Evolutionary conservation across 306 rosid genomes (phyloP).

Genomic region (Benincasa hispida): DNA sequence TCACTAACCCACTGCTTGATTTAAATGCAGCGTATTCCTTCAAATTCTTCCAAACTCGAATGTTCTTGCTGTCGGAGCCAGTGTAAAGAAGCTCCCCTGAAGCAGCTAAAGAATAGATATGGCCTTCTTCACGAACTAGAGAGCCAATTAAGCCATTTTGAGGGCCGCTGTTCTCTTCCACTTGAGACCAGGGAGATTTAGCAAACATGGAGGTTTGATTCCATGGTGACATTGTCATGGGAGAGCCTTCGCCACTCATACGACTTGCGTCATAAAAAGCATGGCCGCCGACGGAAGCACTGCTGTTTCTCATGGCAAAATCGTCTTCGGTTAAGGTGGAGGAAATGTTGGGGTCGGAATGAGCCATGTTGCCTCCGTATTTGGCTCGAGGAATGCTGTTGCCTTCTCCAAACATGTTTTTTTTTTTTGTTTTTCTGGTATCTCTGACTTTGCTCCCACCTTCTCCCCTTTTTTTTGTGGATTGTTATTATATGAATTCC

Average conservation of each 20-base stretch:
- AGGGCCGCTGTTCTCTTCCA: slow-evolving; percentile 8
- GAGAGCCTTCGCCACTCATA: slow-evolving; percentile 56
- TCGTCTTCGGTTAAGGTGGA: background rate
- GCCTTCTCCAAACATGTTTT: background rate
- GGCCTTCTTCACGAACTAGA: slow-evolving; percentile 73
- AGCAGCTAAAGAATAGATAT: slow-evolving; percentile 76
- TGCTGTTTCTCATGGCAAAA: slow-evolving; percentile 7
- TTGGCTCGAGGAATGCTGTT: slow-evolving; percentile 11
- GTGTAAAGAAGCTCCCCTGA: slow-evolving; percentile 62
- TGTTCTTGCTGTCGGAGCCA: slow-evolving; percentile 91
- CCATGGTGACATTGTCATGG: slow-evolving; percentile 77
- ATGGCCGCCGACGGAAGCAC: slow-evolving; percentile 2
- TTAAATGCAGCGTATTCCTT: slow-evolving; percentile 69
- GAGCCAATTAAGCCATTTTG: slow-evolving; percentile 41
- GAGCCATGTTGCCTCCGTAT: slow-evolving; percentile 5
- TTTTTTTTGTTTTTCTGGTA: background rate
- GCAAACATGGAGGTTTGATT: slow-evolving; percentile 34
- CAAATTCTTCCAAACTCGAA: slow-evolving; percentile 84
- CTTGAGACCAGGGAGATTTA: slow-evolving; percentile 24
- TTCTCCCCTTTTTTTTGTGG: background rate
- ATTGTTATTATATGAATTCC: background rate
- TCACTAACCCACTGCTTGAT: slow-evolving; percentile 77
- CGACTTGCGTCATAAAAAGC: background rate
- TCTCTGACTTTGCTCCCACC: background rate
- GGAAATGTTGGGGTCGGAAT: slow-evolving; percentile 14